Base-by-base conservation (phyloP, 2,329 filamentous ascomycete genomes). In the Talaromyces funiculosus region DNA sequence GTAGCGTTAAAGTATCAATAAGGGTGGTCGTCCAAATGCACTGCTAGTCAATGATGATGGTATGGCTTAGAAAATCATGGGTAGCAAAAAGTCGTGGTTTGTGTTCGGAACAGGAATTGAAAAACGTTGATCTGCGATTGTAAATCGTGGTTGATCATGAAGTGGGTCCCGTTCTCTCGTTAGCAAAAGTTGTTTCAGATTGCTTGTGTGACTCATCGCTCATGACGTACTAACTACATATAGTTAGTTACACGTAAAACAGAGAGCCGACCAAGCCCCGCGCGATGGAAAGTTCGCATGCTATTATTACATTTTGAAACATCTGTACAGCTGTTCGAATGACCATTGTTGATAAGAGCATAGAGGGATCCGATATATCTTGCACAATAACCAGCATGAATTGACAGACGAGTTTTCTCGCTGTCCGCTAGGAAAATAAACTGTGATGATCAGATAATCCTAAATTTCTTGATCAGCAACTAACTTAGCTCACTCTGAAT, bases 281-380 rank as follows among this genome's bases (percentile, higher is more conserved):
- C n/a, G n/a, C n/a, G n/a, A n/a, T n/a, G n/a, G n/a, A n/a, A n/a
- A n/a, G n/a, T n/a, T n/a, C n/a, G n/a, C n/a, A n/a, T n/a, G n/a
- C n/a, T n/a, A n/a, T n/a, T n/a, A n/a, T n/a, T n/a, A n/a, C n/a
- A n/a, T n/a, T n/a, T n/a, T n/a, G n/a, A n/a, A n/a, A n/a, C n/a
- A n/a, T n/a, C n/a, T n/a, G n/a, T n/a, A n/a, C n/a, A n/a, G n/a
- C n/a, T n/a, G n/a, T n/a, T 33, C 58, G 61, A 53, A 53, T 56
- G 33, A 26, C 61, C 58, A 62, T 61, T 62, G 12, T 45, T 24
- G 20, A 62, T 57, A 43, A 62, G 35, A 40, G 35, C 57, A 57
- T 31, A 12, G 3, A 62, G 42, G 61, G 61, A 35, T 60, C 51
- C n/a, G 61, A 62, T 12, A 58, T 37, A 26, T 10, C 42, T 49